A percentile compares a stretch with the other conserved stretches of the same genome.
These are phyloP conservation scores for Tuber magnatum DNA, from an alignment of 495 filamentous ascomycete species.

Conservation along the genomic window DNA sequence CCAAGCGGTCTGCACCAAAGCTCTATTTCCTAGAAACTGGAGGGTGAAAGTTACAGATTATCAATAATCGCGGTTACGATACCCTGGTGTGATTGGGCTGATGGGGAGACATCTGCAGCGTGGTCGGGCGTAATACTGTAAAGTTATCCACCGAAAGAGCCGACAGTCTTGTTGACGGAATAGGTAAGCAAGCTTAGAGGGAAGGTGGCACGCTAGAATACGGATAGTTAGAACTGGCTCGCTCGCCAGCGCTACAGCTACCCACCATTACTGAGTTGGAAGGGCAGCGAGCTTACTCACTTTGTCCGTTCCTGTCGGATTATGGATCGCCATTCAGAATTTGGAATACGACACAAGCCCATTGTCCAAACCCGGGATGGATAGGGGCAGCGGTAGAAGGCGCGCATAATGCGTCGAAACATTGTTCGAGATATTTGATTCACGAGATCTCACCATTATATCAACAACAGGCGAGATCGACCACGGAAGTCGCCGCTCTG, in stretches of 20 bases:
- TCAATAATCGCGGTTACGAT: not conserved
- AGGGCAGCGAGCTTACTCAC: not conserved
- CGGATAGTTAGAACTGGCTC: not conserved
- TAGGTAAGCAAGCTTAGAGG: too few relatives aligned
- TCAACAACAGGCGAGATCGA: not conserved
- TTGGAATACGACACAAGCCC: not conserved
- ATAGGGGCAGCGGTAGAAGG: too few relatives aligned
- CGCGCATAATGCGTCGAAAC: not conserved
- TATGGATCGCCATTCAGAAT: too few relatives aligned
- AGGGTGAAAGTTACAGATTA: not conserved
- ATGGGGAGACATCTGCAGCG: not conserved
- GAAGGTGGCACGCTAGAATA: not conserved
- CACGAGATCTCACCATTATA: not conserved
- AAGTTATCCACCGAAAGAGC: not conserved
- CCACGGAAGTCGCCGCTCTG: not conserved
- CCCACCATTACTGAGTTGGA: not conserved
- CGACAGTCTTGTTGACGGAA: not conserved
- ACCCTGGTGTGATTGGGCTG: not conserved
- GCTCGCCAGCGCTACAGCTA: not conserved
- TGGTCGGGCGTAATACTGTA: not conserved
- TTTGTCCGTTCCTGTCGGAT: not conserved
- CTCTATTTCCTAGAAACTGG: not conserved
- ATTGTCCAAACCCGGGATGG: too few relatives aligned
- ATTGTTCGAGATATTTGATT: not conserved
- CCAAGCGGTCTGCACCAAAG: not conserved